These are phyloP conservation scores for Dinochytrium kinnereticum DNA, from an alignment of 371 early-diverging fungal species.

Conservation along the genomic window DNA sequence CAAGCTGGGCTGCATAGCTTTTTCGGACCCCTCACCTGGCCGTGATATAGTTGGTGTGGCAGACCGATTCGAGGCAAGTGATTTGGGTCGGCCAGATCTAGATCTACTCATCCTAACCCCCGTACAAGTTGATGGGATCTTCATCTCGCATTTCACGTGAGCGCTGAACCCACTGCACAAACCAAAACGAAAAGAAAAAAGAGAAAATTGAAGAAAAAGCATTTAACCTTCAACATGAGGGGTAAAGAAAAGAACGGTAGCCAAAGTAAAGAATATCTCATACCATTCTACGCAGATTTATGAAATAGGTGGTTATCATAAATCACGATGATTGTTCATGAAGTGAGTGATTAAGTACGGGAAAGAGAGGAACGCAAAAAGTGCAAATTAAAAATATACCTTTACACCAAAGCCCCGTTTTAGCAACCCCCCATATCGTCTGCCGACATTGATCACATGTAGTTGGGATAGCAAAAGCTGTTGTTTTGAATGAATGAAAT, in stretches of 20 bases:
- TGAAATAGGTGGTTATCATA: not conserved
- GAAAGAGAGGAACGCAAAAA: too few species aligned
- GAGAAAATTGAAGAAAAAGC: not conserved
- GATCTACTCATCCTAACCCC: slow-evolving; percentile 30
- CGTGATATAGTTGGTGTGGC: not conserved
- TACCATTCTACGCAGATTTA: not conserved
- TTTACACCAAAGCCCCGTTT: slow-evolving; percentile 42
- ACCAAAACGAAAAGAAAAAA: slow-evolving; percentile 6
- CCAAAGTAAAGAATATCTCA: too few species aligned
- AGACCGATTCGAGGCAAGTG: not conserved
- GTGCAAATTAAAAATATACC: slow-evolving; percentile 26
- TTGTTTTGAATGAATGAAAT: slow-evolving; percentile 40
- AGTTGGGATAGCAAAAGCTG: slow-evolving; percentile 47
- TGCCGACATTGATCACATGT: slow-evolving; percentile 48
- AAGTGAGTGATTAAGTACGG: too few species aligned
- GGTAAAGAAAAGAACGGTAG: too few species aligned
- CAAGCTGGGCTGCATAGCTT: too few species aligned
- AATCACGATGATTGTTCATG: too few species aligned
- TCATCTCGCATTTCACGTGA: slow-evolving; percentile 51
- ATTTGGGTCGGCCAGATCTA: not conserved
- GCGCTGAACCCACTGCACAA: slow-evolving; percentile 39
- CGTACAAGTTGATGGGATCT: slow-evolving; percentile 44
- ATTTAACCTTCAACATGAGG: too few species aligned
- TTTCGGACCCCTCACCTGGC: slow-evolving; percentile 17
- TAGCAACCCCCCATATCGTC: slow-evolving; percentile 52